Percentiles rank a stretch among this genome's conserved stretches.
Conservation (phyloP, 1,284 basidiomycete genomes). For the Boletus sp. region DNA sequence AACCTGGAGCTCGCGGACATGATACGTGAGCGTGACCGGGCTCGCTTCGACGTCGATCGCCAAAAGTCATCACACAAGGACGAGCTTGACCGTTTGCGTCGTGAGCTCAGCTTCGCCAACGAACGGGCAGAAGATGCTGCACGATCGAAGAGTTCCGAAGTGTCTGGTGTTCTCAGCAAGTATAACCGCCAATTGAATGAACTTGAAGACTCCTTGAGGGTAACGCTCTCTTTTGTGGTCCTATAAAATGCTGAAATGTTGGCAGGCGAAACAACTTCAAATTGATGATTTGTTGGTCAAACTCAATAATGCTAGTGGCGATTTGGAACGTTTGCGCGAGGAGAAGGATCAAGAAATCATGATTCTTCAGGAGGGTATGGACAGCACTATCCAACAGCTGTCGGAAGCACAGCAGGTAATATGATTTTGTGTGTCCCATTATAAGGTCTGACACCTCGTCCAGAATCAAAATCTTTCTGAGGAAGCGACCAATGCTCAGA, state of each 20-base stretch:
- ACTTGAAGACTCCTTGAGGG: slow-evolving; percentile 89
- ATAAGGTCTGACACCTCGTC: slow-evolving; percentile 15
- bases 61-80: slow-evolving; percentile 94
- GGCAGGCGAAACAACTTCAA: slow-evolving; percentile 85
- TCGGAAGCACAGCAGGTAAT: slow-evolving; percentile 81
- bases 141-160: slow-evolving; percentile 89
- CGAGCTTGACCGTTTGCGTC: slow-evolving; percentile 88
- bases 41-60: slow-evolving; percentile 95
- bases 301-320: slow-evolving; percentile 70
- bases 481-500: slow-evolving; percentile 90
- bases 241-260: slow-evolving; percentile 15
- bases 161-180: slow-evolving; percentile 83
- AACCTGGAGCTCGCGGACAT: slow-evolving; percentile 98
- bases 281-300: slow-evolving; percentile 87
- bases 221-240: slow-evolving; percentile 38
- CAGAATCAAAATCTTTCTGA: slow-evolving; percentile 82
- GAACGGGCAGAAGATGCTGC: slow-evolving; percentile 95
- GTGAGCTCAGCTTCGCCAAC: slow-evolving; percentile 95
- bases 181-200: slow-evolving; percentile 97
- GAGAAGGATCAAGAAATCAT: slow-evolving; percentile 97
- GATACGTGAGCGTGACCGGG: slow-evolving; percentile 96
- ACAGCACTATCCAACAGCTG: slow-evolving; percentile 87
- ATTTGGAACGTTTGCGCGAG: slow-evolving; percentile 79
- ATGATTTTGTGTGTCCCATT: background rate
- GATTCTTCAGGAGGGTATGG: slow-evolving; percentile 96